A percentile compares a stretch with the other conserved stretches of the same genome.
Evolutionary conservation across 495 filamentous ascomycete species (phyloP).

Genomic region (Cetradonia linearis): DNA sequence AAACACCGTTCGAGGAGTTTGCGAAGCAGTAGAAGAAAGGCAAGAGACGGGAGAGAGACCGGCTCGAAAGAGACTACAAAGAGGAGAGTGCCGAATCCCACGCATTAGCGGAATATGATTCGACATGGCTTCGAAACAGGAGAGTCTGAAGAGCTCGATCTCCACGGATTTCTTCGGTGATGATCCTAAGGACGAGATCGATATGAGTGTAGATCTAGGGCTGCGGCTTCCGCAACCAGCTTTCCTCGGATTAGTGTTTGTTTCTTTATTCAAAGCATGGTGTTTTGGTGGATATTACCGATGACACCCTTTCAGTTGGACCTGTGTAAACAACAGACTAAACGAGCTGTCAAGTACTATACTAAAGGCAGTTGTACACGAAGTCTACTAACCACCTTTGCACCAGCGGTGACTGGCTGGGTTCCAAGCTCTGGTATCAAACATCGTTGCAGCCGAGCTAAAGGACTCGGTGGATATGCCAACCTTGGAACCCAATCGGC

Average conservation of each 20-base stretch:
- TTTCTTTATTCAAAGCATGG: neutral
- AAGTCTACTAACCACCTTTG: neutral
- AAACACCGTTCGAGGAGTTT: slow-evolving; percentile 12
- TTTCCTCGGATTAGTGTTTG: neutral
- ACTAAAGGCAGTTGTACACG: neutral
- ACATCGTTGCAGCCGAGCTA: neutral
- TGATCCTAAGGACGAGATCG: neutral
- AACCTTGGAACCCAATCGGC: neutral
- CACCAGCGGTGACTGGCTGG: neutral
- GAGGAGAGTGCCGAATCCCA: neutral
- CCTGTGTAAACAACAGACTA: neutral
- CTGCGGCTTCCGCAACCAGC: neutral
- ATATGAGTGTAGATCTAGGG: neutral
- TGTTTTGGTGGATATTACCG: neutral
- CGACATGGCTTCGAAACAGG: slow-evolving; percentile 12
- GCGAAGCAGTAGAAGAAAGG: slow-evolving; percentile 4
- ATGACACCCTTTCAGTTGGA: neutral
- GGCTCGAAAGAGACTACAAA: slow-evolving; percentile 12
- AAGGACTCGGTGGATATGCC: neutral
- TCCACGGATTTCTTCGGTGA: neutral
- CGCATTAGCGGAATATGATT: neutral
- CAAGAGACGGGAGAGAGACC: slow-evolving; percentile 5
- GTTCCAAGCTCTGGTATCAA: neutral
- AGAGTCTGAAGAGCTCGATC: slow-evolving; percentile 6
- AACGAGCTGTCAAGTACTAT: neutral